A percentile compares a stretch with the other conserved stretches of the same genome.
Conservation (phyloP, 129 eudicot species). For the Lactuca saligna region DNA sequence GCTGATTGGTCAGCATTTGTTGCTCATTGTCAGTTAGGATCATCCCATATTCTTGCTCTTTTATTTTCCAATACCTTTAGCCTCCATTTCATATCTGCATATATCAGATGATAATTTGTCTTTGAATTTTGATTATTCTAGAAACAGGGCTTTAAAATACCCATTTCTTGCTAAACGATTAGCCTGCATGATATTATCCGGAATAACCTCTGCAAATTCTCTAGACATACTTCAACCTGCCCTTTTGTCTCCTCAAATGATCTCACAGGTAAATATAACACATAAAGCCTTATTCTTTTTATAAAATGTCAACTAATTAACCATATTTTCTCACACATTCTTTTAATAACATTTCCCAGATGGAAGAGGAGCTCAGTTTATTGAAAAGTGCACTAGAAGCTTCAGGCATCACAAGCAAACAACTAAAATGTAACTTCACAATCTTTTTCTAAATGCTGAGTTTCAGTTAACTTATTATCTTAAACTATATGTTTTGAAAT, state of each 20-base stretch:
- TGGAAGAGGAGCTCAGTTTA: slow-evolving; percentile 65
- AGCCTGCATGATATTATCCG: slow-evolving; percentile 87
- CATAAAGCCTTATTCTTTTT: not conserved
- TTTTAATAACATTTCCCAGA: slow-evolving; percentile 39
- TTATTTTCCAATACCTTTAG: not conserved
- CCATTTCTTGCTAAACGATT: slow-evolving; percentile 84
- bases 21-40: slow-evolving; percentile 69
- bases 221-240: slow-evolving; percentile 90
- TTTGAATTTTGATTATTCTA: slow-evolving; percentile 14
- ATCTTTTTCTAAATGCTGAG: not conserved
- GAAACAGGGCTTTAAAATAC: slow-evolving; percentile 70
- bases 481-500: not conserved
- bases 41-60: not conserved
- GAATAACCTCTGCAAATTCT: slow-evolving; percentile 47
- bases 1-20: slow-evolving; percentile 77
- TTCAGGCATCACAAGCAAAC: slow-evolving; percentile 44
- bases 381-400: slow-evolving; percentile 55
- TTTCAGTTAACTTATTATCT: not conserved
- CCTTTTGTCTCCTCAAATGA: slow-evolving; percentile 54
- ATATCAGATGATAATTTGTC: slow-evolving; percentile 10
- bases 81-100: slow-evolving; percentile 1
- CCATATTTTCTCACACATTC: slow-evolving; percentile 6
- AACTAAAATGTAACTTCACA: slow-evolving; percentile 61
- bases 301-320: not conserved
- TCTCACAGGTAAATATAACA: slow-evolving; percentile 38